Evolutionary conservation across 148 eudicot genomes (phyloP).

Genomic region (Pouteria glomerata): DNA sequence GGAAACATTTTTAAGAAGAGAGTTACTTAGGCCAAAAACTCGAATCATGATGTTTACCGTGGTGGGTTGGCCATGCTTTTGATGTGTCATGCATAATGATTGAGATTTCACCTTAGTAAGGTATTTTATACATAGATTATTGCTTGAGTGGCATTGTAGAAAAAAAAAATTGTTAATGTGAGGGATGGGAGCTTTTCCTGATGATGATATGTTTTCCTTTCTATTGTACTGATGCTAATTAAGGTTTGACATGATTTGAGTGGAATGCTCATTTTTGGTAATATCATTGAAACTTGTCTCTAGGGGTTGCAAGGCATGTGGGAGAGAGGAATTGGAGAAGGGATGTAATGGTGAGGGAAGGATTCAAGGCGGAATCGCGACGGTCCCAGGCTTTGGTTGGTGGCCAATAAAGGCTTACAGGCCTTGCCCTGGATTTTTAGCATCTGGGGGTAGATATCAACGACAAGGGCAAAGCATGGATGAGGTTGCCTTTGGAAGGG

Average conservation of each 20-base stretch:
- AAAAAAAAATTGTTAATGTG: neutral
- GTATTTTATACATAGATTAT: too few species aligned
- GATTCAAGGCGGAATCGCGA: slow-evolving; percentile 94
- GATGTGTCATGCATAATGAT: too few species aligned
- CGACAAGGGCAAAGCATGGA: slow-evolving; percentile 90
- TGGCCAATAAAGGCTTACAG: slow-evolving; percentile 97
- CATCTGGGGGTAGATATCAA: slow-evolving; percentile 78
- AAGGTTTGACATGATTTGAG: neutral
- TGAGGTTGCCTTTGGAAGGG: slow-evolving; percentile 68
- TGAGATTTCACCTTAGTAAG: too few species aligned
- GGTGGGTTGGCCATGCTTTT: too few species aligned
- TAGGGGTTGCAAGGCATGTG: slow-evolving; percentile 74
- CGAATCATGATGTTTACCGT: too few species aligned
- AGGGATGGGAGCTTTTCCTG: neutral
- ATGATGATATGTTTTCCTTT: neutral
- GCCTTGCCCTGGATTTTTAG: slow-evolving; percentile 86
- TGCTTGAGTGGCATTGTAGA: neutral
- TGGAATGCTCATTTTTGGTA: neutral
- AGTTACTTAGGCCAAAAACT: too few species aligned
- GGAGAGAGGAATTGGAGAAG: slow-evolving; percentile 56
- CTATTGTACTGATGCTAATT: too few species aligned
- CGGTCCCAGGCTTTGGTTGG: slow-evolving; percentile 94
- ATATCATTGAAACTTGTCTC: neutral
- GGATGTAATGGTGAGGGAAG: slow-evolving; percentile 96
- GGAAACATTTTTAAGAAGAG: too few species aligned